These are phyloP conservation scores for Solanum piurae DNA, from an alignment of 257 asterid species.

Conservation along the genomic window DNA sequence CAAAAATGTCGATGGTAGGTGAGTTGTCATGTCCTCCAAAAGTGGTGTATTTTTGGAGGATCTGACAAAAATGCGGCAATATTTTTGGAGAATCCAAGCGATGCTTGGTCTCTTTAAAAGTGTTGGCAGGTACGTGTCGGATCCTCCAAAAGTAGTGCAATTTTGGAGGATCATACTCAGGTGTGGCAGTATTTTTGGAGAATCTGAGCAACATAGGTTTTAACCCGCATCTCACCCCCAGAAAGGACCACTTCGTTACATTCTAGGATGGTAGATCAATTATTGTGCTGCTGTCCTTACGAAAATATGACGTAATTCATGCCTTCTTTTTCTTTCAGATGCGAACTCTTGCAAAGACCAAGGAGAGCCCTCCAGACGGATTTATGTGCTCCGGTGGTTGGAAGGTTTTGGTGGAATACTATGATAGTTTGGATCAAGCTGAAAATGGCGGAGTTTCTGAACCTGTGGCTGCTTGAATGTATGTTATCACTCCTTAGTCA, in stretches of 20 bases:
- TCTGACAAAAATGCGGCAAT: neutral
- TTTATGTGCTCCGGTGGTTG: constrained; percentile 98
- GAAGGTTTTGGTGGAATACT: constrained; percentile 86
- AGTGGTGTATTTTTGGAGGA: neutral
- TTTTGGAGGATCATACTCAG: neutral
- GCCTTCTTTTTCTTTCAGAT: constrained; percentile 26
- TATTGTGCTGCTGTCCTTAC: neutral
- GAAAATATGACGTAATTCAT: neutral
- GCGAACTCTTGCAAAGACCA: constrained; percentile 81
- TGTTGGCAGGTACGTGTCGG: neutral
- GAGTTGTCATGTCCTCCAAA: neutral
- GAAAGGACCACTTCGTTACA: neutral
- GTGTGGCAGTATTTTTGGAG: neutral
- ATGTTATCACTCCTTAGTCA: too few relatives aligned
- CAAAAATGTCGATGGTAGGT: neutral
- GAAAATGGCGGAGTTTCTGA: constrained; percentile 48
- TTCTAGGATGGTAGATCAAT: neutral
- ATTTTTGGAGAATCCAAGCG: neutral
- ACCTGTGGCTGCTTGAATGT: constrained; percentile 42
- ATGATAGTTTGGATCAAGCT: constrained; percentile 46
- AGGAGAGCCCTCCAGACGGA: constrained; percentile 84
- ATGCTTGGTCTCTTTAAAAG: neutral
- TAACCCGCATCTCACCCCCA: neutral
- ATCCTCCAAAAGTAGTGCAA: neutral
- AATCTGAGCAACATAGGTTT: neutral